phyloP scores from a whole-genome alignment of 2,329 filamentous ascomycete species.

The Chrysoporthe puriensis region DNA sequence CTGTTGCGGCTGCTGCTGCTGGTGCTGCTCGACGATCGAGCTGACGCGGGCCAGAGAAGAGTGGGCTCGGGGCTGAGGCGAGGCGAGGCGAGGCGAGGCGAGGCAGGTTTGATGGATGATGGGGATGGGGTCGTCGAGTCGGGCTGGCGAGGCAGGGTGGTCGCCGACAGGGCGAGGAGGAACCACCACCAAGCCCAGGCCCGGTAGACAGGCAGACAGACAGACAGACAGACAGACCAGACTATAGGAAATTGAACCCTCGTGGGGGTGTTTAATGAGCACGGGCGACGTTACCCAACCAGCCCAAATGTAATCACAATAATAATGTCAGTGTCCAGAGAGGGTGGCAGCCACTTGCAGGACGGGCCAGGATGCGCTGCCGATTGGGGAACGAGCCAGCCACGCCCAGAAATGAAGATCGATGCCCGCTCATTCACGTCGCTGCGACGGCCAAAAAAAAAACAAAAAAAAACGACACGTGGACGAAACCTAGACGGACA shows the following conservation, averaged over 20 bases:
- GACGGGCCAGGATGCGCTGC: background rate
- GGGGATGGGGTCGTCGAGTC: background rate
- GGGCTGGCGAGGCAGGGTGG: too few species aligned
- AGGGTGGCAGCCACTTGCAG: background rate
- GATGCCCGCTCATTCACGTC: background rate
- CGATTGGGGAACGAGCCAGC: background rate
- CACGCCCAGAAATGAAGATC: conserved; percentile 12
- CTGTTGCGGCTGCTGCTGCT: too few species aligned
- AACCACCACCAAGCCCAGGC: background rate
- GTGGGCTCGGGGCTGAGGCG: background rate
- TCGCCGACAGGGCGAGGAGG: too few species aligned
- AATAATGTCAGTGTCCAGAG: background rate
- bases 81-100: background rate
- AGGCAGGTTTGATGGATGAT: background rate
- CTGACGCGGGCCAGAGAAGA: background rate
- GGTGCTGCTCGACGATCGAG: background rate
- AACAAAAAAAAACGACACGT: too few species aligned
- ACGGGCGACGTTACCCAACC: background rate
- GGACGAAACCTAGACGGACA: too few species aligned
- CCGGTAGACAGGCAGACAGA: background rate
- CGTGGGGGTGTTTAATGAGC: conserved; percentile 5
- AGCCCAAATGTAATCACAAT: background rate
- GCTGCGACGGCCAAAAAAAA: too few species aligned
- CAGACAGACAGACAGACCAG: background rate
- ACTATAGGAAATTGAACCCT: conserved; percentile 1